Evolutionary conservation across 1,139 yeast species (phyloP).

Genomic region (Tardiomyces blankii): DNA sequence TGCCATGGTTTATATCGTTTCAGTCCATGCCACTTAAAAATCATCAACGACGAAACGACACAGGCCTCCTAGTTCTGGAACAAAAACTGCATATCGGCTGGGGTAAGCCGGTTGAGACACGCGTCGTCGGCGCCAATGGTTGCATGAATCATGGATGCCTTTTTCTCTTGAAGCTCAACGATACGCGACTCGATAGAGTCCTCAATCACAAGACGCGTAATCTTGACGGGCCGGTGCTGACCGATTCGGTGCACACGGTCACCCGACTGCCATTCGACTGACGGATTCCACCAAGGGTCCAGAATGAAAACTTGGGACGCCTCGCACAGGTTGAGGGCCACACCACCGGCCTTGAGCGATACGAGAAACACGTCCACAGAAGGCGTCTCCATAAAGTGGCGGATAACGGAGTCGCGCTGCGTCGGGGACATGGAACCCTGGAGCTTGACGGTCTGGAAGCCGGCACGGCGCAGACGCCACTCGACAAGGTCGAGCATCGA

Average conservation of each 20-base stretch:
- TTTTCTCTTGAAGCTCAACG: slow-evolving; percentile 90
- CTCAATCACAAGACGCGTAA: slow-evolving; percentile 84
- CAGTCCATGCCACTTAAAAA: no score
- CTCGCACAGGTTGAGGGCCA: slow-evolving; percentile 88
- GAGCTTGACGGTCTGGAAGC: slow-evolving; percentile 82
- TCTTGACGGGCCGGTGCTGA: slow-evolving; percentile 88
- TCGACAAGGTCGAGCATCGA: slow-evolving; percentile 93
- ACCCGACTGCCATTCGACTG: slow-evolving; percentile 97
- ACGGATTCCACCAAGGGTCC: slow-evolving; percentile 99
- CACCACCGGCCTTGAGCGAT: slow-evolving; percentile 97
- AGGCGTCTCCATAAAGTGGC: slow-evolving; percentile 84
- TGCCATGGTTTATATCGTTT: no score
- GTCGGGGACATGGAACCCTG: slow-evolving; percentile 96
- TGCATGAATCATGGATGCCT: slow-evolving; percentile 96
- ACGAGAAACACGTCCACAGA: slow-evolving; percentile 88
- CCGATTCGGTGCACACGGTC: slow-evolving; percentile 98
- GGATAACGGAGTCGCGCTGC: slow-evolving; percentile 85
- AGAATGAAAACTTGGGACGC: slow-evolving; percentile 91
- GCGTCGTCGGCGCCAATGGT: slow-evolving; percentile 87
- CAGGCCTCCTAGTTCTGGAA: slow-evolving; percentile 61
- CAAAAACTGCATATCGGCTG: slow-evolving; percentile 88
- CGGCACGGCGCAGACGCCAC: slow-evolving; percentile 90
- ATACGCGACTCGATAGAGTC: slow-evolving; percentile 95
- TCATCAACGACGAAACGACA: no score
- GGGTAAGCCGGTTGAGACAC: slow-evolving; percentile 78